Conservation (phyloP, 129 eudicot genomes). For the Escallonia rubra region DNA sequence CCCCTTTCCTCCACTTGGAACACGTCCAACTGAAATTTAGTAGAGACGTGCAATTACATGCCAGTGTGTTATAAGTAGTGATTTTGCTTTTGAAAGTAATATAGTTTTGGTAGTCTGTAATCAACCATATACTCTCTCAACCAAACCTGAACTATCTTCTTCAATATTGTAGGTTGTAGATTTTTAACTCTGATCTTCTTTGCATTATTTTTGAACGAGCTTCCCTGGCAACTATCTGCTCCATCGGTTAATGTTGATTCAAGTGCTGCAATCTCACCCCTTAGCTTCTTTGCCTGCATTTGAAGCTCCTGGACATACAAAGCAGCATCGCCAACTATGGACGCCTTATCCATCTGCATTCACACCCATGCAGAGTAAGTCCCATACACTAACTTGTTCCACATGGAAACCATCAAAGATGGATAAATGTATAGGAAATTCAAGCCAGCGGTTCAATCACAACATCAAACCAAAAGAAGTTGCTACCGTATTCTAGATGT, state of each 20-base stretch:
- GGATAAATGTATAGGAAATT: too few species aligned
- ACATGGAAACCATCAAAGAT: neutral
- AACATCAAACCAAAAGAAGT: too few species aligned
- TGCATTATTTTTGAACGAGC: conserved; percentile 8
- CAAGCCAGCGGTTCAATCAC: too few species aligned
- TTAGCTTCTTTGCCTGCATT: conserved; percentile 56
- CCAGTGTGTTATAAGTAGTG: neutral
- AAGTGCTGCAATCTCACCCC: conserved; percentile 42
- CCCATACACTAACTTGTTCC: too few species aligned
- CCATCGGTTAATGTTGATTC: conserved; percentile 36
- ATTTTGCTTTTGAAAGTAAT: neutral
- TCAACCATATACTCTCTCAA: neutral
- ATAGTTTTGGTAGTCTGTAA: neutral
- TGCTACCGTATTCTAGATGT: too few species aligned
- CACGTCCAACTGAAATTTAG: conserved; percentile 46
- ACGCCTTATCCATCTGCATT: conserved; percentile 82
- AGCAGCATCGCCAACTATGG: conserved; percentile 84
- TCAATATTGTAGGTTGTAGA: conserved; percentile 12
- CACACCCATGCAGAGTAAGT: neutral
- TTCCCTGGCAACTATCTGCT: conserved; percentile 12
- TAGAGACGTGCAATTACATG: neutral
- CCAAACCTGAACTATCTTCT: conserved; percentile 50
- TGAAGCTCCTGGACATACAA: conserved; percentile 65
- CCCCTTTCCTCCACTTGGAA: conserved; percentile 65
- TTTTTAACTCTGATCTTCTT: conserved; percentile 13